Evolutionary conservation across 257 asterid genomes (phyloP), one percentile per base, ranked within the genome.

Genomic region (Linaria vulgaris): DNA sequence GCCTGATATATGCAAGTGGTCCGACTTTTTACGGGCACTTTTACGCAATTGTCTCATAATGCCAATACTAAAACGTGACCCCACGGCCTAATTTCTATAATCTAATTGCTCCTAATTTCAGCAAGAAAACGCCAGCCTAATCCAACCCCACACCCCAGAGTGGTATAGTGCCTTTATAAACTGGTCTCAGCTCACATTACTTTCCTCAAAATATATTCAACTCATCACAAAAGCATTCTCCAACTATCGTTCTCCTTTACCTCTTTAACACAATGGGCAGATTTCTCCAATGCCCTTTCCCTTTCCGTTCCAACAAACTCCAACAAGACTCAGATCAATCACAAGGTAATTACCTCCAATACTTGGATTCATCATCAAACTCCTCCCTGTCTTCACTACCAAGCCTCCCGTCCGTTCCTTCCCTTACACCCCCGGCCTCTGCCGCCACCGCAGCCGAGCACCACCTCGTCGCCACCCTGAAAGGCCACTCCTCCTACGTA

Each of bases 371-470:
- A 8, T 74, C 62, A 3, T 27, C 34, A n/a, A 51, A 34, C 16
- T 72, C 69, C 16, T 68, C 81, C 16, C 72, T 82, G 5, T 24
- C 68, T 11, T 79, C 83, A 23, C 96, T 83, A 56, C 73, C 72
- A 12, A 88, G 96, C 41, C 78, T 85, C 72, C 88, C 86, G 3
- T 80, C 90, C 2, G 73, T 88, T 52, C 92, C 81, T 58, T 88
- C 96, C 44, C 78, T 88, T 23, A 77, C n/a, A n/a, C n/a, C 83
- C 23, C 77, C 81, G 9, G 55, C 82, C 20, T 37, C 30, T 43
- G 6, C 14, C 67, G 52, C n/a, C 70, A 51, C 75, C 31, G 20
- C 73, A 70, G 49, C 69, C 55, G 6, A n/a, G 53, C 71, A 59
- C 71, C 74, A 68, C 75, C 67, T 79, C 70, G 5, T 67, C 10